Conservation (phyloP, 768 basidiomycete species). For the Trametes elegans region DNA sequence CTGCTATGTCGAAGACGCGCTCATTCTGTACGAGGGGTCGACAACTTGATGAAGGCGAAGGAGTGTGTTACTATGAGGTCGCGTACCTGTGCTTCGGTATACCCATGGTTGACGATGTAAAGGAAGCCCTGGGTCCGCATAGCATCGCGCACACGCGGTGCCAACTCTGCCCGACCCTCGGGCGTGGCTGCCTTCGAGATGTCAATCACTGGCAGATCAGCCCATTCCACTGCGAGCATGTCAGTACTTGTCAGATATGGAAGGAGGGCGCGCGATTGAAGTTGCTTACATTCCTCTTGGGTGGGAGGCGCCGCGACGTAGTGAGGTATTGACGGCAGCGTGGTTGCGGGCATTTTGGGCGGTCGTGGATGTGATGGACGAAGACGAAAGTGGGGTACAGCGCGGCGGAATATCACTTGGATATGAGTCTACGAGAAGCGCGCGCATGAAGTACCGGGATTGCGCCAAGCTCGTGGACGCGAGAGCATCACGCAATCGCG, state of each 20-base stretch:
- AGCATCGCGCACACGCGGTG: conserved; percentile 26
- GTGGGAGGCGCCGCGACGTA: conserved; percentile 28
- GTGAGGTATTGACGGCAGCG: conserved; percentile 19
- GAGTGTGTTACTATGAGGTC: too few species aligned
- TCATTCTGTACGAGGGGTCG: conserved; percentile 29
- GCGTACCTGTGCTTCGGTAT: conserved; percentile 25
- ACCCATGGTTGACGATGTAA: conserved; percentile 34
- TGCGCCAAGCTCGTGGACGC: neutral
- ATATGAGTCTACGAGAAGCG: neutral
- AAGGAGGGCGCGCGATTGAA: too few species aligned
- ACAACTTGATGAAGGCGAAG: neutral
- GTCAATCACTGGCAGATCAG: conserved; percentile 32
- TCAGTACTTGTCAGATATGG: too few species aligned
- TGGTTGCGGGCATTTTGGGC: conserved; percentile 14
- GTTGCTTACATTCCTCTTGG: conserved; percentile 1
- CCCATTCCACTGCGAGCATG: conserved; percentile 31
- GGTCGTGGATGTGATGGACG: too few species aligned
- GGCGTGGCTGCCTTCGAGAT: conserved; percentile 27
- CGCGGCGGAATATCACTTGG: neutral
- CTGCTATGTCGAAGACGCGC: conserved; percentile 37
- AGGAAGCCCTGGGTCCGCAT: conserved; percentile 32
- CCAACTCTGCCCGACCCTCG: conserved; percentile 29
- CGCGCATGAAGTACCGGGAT: neutral
- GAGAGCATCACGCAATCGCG: conserved; percentile 14
- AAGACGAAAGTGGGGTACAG: neutral